These are phyloP conservation scores for Boletus hoseneyae DNA, from an alignment of 1,284 basidiomycete species.

Conservation along the genomic window DNA sequence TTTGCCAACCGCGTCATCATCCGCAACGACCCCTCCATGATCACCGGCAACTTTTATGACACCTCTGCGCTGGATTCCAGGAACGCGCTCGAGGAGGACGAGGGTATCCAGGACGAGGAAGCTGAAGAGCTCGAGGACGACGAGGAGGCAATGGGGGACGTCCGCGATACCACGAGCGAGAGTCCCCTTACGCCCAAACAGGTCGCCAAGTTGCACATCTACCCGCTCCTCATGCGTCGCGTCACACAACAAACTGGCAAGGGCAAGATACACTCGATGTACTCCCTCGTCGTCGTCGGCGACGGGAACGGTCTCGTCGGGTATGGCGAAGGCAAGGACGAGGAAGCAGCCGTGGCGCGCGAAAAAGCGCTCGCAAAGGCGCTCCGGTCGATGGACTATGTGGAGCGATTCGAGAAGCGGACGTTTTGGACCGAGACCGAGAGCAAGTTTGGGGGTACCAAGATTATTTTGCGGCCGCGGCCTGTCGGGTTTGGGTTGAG, in stretches of 20 bases:
- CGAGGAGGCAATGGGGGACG: constrained; percentile 26
- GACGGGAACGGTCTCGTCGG: constrained; percentile 88
- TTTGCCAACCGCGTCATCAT: constrained; percentile 57
- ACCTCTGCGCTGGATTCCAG: constrained; percentile 8
- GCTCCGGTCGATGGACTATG: constrained; percentile 79
- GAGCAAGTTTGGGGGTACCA: constrained; percentile 84
- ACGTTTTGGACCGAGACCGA: constrained; percentile 90
- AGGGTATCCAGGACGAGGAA: constrained; percentile 10
- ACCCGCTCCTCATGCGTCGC: constrained; percentile 55
- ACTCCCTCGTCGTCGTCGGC: constrained; percentile 77
- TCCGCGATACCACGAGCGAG: constrained; percentile 21
- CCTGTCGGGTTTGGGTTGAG: constrained; percentile 93
- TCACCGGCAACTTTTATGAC: constrained; percentile 27
- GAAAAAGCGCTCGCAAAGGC: constrained; percentile 72
- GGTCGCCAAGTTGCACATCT: constrained; percentile 48
- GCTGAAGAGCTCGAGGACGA: constrained; percentile 21
- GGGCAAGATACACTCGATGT: constrained; percentile 72
- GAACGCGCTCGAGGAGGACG: constrained; percentile 10
- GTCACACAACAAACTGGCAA: constrained; percentile 85
- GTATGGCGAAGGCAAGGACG: constrained; percentile 83
- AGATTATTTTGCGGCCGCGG: constrained; percentile 80
- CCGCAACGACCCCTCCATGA: constrained; percentile 53
- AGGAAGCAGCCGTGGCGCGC: constrained; percentile 55
- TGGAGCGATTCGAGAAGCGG: constrained; percentile 85
- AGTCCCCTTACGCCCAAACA: constrained; percentile 22